phyloP scores from a whole-genome alignment of 2,329 filamentous ascomycete species.

The Exserohilum turcica region DNA sequence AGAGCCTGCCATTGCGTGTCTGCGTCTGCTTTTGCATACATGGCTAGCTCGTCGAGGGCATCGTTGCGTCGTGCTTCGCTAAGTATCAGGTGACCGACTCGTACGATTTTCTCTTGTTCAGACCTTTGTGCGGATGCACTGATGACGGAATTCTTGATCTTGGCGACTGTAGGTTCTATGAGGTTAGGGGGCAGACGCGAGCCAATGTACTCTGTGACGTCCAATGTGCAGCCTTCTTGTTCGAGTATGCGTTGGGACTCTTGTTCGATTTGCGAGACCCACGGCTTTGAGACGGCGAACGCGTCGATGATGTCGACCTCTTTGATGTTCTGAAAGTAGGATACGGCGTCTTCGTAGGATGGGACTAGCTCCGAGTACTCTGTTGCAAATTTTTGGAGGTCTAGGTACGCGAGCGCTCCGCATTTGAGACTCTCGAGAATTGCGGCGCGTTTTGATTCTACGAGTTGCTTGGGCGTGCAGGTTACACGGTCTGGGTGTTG shows the following conservation, averaged over 20 bases:
- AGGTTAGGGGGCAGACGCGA: constrained; percentile 18
- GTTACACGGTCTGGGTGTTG: constrained; percentile 16
- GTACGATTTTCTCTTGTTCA: constrained; percentile 5
- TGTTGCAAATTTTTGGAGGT: constrained; percentile 23
- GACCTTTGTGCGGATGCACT: constrained; percentile 3
- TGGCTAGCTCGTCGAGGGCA: constrained; percentile 21
- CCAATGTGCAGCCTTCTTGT: constrained; percentile 21
- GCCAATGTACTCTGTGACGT: constrained; percentile 23
- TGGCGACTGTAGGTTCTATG: constrained; percentile 9
- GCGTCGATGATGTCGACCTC: constrained; percentile 19
- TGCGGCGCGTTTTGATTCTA: constrained; percentile 24
- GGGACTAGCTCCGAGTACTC: constrained; percentile 25
- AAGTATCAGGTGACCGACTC: constrained; percentile 26
- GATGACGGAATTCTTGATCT: constrained; percentile 20
- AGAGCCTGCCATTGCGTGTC: constrained; percentile 30
- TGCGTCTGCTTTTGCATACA: constrained; percentile 27
- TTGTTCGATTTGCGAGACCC: constrained; percentile 23
- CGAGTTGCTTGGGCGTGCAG: constrained; percentile 31
- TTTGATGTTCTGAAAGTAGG: constrained; percentile 13
- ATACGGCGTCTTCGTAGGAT: constrained; percentile 19
- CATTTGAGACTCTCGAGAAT: constrained; percentile 22
- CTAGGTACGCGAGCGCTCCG: constrained; percentile 28
- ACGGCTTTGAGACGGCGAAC: constrained; percentile 33
- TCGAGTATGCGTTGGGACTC: constrained; percentile 21
- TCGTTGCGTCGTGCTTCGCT: constrained; percentile 15